Evolutionary conservation across 2,329 filamentous ascomycete species (phyloP), one percentile per base, ranked within the genome.

Genomic region (Decorospora gaudefroyi): DNA sequence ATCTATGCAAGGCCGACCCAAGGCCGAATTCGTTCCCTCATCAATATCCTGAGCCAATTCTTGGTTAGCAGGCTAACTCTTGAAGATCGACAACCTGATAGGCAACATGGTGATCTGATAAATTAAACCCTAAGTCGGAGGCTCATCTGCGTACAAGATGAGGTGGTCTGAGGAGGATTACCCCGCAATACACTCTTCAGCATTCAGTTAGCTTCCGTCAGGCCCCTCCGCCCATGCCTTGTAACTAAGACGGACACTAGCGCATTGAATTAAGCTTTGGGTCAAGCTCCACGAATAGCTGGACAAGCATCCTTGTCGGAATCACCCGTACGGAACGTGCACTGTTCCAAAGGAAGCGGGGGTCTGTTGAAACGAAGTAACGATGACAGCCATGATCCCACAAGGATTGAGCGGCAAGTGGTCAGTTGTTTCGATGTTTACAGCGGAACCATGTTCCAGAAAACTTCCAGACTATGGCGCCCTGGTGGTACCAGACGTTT

Each of bases 221-320:
- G n/a, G 57, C 57, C 57, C 49, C 49, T 38, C 46, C 32, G 47
- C 43, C 32, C 40, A 23, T 25, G 38, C 47, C 32, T 42, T 30
- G 39, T 38, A 35, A n/a, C n/a, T 39, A 54, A 51, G 52, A 30
- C 42, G 39, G 37, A 30, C 40, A 43, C 53, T 55, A 59, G 50
- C 42, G 41, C 38, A 33, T 48, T 11, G 41, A 50, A 61, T 46
- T 52, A 62, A 62, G 59, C 59, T 61, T 62, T 61, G 22, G 37
- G 47, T 47, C 29, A 61, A 62, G 59, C 55, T 47, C 50, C 39
- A 29, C 42, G 30, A 48, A 43, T 51, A 42, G 54, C 53, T 47
- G 51, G 55, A 53, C 51, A 61, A 62, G 57, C 17, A 60, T 56
- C 55, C 55, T 61, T 57, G 53, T 59, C 26, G 44, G 39, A 53